A percentile compares a stretch with the other conserved stretches of the same genome.
Conservation (phyloP, 306 rosid species). For the Begonia fuchsioides region DNA sequence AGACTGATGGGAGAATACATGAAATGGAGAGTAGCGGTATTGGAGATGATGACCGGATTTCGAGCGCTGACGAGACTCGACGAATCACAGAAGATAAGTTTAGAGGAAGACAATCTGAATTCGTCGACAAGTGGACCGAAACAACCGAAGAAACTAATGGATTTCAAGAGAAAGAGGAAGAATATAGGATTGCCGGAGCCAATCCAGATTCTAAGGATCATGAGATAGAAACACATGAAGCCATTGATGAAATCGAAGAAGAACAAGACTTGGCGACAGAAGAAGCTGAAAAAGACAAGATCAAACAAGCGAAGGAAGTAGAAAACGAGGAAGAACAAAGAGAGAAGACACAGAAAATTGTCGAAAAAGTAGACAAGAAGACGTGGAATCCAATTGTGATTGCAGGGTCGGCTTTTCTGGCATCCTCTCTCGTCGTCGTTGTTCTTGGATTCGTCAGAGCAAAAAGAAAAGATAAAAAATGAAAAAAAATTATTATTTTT, state of each 20-base stretch:
- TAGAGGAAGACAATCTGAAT: neutral
- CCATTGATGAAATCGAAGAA: slow-evolving; percentile 6
- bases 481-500: neutral
- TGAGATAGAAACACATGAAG: neutral
- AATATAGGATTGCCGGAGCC: too few species aligned
- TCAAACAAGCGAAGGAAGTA: slow-evolving; percentile 1
- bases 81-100: neutral
- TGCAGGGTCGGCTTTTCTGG: slow-evolving; percentile 47
- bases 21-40: neutral
- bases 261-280: too few species aligned
- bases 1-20: slow-evolving; percentile 6
- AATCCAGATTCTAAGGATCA: neutral
- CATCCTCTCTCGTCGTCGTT: slow-evolving; percentile 19
- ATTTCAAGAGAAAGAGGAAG: slow-evolving; percentile 1
- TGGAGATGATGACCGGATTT: neutral
- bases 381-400: slow-evolving; percentile 20
- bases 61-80: neutral
- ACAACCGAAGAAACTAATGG: neutral
- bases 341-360: too few species aligned
- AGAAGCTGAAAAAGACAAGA: slow-evolving; percentile 8
- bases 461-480: slow-evolving; percentile 4
- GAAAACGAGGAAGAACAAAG: too few species aligned
- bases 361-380: slow-evolving; percentile 4
- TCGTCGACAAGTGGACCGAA: neutral
- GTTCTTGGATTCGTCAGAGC: slow-evolving; percentile 19